Percentiles rank a stretch among this genome's conserved stretches.
Conservation (phyloP, 768 basidiomycete genomes). For the Suillus sp. region DNA sequence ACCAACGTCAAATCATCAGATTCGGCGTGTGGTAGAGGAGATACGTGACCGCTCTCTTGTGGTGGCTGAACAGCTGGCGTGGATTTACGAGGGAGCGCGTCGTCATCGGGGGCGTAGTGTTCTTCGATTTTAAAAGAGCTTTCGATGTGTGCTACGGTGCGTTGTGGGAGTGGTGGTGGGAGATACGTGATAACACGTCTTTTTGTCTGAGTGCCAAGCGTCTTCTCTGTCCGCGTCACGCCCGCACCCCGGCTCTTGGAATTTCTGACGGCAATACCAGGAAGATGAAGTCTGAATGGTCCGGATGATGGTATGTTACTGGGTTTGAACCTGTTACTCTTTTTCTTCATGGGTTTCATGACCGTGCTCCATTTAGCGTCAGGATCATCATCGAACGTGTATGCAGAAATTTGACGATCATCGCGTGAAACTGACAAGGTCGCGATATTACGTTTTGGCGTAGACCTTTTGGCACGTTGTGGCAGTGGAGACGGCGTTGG, state of each 20-base stretch:
- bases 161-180: conserved; percentile 23
- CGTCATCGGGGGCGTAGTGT: background rate
- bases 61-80: background rate
- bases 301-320: conserved; percentile 22
- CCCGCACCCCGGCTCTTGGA: background rate
- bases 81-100: background rate
- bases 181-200: conserved; percentile 33
- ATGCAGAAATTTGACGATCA: conserved; percentile 16
- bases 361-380: conserved; percentile 20
- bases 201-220: conserved; percentile 2
- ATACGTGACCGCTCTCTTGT: conserved; percentile 5
- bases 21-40: conserved; percentile 18
- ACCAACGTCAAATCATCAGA: conserved; percentile 33
- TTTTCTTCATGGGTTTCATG: conserved; percentile 10
- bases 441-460: conserved; percentile 5
- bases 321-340: background rate
- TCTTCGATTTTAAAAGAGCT: background rate
- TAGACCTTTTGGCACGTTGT: conserved; percentile 6
- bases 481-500: conserved; percentile 8
- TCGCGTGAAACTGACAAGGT: background rate
- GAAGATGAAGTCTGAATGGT: conserved; percentile 26
- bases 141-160: background rate
- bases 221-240: conserved; percentile 3
- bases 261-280: conserved; percentile 9
- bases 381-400: conserved; percentile 25